Evolutionary conservation across 2,329 filamentous ascomycete species (phyloP).

Genomic region (Neocucurbitaria cava): DNA sequence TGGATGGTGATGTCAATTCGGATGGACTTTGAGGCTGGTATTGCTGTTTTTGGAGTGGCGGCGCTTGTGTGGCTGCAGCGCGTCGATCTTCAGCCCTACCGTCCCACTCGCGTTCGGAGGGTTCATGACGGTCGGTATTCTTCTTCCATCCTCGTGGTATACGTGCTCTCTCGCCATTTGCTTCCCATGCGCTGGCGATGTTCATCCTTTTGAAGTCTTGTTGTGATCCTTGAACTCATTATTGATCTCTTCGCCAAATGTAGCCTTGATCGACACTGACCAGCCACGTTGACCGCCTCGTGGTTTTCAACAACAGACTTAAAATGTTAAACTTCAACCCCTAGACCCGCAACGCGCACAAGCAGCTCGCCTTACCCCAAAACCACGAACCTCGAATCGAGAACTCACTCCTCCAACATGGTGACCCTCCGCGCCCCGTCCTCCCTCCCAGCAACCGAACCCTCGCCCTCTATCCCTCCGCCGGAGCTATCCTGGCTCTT

Average conservation of each 20-base stretch:
- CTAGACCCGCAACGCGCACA: neutral
- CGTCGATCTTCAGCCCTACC: constrained; percentile 13
- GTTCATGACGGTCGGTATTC: neutral
- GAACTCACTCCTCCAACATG: constrained; percentile 7
- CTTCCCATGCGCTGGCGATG: neutral
- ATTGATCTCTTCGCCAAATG: neutral
- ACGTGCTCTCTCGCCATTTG: neutral
- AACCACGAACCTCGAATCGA: neutral
- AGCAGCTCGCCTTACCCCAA: neutral
- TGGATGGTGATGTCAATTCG: constrained; percentile 16
- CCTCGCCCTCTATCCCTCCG: constrained; percentile 25
- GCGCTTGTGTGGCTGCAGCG: constrained; percentile 10
- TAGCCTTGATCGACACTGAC: neutral
- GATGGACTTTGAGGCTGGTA: constrained; percentile 9
- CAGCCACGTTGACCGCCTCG: neutral
- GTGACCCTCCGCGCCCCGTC: constrained; percentile 39
- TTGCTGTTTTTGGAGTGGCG: constrained; percentile 30
- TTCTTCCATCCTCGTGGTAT: neutral
- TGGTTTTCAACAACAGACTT: neutral
- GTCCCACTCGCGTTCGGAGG: neutral
- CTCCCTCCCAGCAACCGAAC: constrained; percentile 20
- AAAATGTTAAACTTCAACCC: neutral
- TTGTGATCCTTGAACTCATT: neutral
- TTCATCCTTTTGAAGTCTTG: neutral
- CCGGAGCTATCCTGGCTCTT: constrained; percentile 49